Evolutionary conservation across 1,284 basidiomycete species (phyloP).

Genomic region (Cutaneotrichosporon mucoides): DNA sequence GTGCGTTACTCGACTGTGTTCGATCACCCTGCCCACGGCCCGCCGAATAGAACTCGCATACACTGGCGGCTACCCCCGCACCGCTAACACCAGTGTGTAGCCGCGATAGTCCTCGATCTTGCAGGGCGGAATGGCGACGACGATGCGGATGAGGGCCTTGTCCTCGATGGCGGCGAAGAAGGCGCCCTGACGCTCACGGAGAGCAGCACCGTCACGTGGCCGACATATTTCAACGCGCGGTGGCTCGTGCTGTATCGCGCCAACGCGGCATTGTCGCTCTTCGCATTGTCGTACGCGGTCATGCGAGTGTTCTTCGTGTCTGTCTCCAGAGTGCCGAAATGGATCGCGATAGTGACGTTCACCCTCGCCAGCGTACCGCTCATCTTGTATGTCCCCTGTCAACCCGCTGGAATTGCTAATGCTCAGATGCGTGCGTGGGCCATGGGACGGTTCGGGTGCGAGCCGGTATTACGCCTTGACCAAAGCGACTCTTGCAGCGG

Average conservation of each 20-base stretch:
- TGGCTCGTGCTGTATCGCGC: not conserved
- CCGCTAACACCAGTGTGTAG: not conserved
- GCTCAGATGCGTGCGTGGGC: too few relatives aligned
- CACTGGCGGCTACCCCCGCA: not conserved
- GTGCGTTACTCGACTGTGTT: not conserved
- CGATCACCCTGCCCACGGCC: too few relatives aligned
- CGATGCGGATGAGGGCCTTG: not conserved
- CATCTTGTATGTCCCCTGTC: too few relatives aligned
- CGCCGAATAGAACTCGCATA: too few relatives aligned
- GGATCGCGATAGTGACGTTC: not conserved
- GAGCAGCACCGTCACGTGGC: not conserved
- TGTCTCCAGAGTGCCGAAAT: not conserved
- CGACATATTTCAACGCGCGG: not conserved
- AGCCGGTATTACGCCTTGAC: too few relatives aligned
- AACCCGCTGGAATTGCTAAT: too few relatives aligned
- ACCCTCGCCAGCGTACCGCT: too few relatives aligned
- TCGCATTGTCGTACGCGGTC: not conserved
- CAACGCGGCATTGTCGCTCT: not conserved
- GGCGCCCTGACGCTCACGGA: not conserved
- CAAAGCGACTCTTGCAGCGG: too few relatives aligned
- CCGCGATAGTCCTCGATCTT: not conserved
- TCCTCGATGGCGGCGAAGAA: not conserved
- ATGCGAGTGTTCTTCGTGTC: not conserved
- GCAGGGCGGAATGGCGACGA: not conserved
- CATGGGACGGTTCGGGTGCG: too few relatives aligned